Evolutionary conservation across 2,329 filamentous ascomycete species (phyloP), one percentile per base, ranked within the genome.

Genomic region (Colletotrichum spaethianum): DNA sequence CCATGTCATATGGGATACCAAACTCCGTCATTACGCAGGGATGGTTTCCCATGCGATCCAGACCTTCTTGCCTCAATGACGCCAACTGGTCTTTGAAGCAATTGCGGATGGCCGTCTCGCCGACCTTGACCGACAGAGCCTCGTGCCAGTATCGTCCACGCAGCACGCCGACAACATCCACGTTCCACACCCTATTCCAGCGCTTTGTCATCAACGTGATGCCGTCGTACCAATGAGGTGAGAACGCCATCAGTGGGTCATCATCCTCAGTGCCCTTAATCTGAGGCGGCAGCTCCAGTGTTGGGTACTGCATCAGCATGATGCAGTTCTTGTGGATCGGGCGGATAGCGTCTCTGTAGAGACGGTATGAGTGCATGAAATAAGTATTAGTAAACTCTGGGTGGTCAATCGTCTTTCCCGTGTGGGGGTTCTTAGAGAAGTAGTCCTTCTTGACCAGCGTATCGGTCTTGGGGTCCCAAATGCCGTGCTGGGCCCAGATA

Each of bases 1-100:
- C 96, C 97, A 99, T 98, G 79, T 99, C 96, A 79, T 98, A 99
- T 0, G 96, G 96, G 70, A 99, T 98, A 9, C 96, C 96, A 78
- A 98, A 98, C 80, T 99, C 96, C 0, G 94, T 97, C 81, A 98
- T 91, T 5, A 99, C 83, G 76, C 95, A 94, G 0, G 96, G 96
- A 76, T 97, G 95, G 28, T 93, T 91, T 26, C 96, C 96, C 86
- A 95, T 94, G 71, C 94, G 91, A 67, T 97, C 93, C n/a, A 93
- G 83, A 0, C 96, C 97, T 82, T 99, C 96, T 75, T 97, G 88
- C 61, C 92, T 89, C 63, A 99, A 93, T 0, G 92, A 93, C 7
- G 90, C 90, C 44, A 99, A 88, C 79, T 99, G 96, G 74, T 98
- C 94, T 53, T 90, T 90, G 82, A 99, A 92, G 80, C 94, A 98